Evolutionary conservation across 2,329 filamentous ascomycete genomes (phyloP).

Genomic region (Colletotrichum kahawae): DNA sequence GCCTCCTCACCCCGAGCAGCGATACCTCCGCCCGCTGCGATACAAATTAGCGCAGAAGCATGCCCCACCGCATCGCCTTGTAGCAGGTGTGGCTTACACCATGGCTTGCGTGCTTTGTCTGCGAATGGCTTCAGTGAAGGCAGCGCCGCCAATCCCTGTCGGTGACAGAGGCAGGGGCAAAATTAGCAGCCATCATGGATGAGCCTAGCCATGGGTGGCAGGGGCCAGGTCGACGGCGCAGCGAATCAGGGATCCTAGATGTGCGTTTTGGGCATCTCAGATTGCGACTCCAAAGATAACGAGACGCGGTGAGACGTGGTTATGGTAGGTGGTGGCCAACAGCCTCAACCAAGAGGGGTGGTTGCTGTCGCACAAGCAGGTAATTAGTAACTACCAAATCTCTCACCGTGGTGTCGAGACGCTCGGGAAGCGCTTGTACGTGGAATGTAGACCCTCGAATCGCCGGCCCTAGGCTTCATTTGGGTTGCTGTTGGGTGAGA

Average conservation of each 20-base stretch:
- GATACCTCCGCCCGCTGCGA: not conserved
- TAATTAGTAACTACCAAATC: not conserved
- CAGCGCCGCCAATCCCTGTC: not conserved
- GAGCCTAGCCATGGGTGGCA: slow-evolving; percentile 3
- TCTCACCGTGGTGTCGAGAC: not conserved
- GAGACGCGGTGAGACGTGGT: not conserved
- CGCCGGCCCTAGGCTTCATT: not conserved
- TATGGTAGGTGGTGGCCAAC: not conserved
- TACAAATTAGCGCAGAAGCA: not conserved
- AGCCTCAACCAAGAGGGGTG: not conserved
- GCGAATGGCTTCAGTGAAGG: slow-evolving; percentile 6
- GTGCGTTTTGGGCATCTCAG: slow-evolving; percentile 1
- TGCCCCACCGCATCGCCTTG: not conserved
- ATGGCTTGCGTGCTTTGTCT: slow-evolving; percentile 15
- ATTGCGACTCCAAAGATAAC: slow-evolving; percentile 13
- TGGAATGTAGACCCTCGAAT: not conserved
- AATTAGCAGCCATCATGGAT: not conserved
- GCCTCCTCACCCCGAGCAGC: not conserved
- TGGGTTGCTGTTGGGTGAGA: not conserved
- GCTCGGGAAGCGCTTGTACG: slow-evolving; percentile 1
- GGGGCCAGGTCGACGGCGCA: not conserved
- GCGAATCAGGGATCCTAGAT: not conserved
- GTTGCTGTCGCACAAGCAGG: not conserved
- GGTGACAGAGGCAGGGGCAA: not conserved
- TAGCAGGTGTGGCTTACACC: slow-evolving; percentile 15